Percentiles rank a stretch among this genome's conserved stretches.
phyloP scores from a whole-genome alignment of 805 yeast species.

The Metschnikowia lachancei region DNA sequence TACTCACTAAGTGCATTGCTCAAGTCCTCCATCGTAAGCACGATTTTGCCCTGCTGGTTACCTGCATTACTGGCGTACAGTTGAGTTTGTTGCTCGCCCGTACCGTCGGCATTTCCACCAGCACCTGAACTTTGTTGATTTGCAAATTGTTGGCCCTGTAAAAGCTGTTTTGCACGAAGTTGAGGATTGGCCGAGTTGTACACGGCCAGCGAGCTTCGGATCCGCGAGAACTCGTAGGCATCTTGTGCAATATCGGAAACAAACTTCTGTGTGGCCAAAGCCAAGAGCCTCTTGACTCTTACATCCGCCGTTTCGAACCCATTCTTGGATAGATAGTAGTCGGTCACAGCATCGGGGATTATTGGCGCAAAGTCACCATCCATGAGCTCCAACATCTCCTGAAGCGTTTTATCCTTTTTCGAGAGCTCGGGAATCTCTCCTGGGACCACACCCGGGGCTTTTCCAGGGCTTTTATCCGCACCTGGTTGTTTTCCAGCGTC shows the following conservation, averaged over 20 bases:
- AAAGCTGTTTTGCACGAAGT: constrained; percentile 72
- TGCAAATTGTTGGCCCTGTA: constrained; percentile 60
- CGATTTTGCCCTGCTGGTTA: constrained; percentile 69
- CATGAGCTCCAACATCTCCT: constrained; percentile 83
- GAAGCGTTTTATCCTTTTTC: constrained; percentile 75
- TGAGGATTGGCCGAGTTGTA: constrained; percentile 83
- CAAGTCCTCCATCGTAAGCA: constrained; percentile 88
- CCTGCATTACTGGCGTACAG: constrained; percentile 43
- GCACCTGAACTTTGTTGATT: constrained; percentile 36
- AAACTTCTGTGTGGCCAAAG: constrained; percentile 94
- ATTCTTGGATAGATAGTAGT: constrained; percentile 79
- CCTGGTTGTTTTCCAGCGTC: background rate
- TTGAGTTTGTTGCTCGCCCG: constrained; percentile 34
- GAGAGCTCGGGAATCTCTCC: constrained; percentile 62
- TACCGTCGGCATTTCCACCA: constrained; percentile 20
- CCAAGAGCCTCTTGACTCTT: constrained; percentile 72
- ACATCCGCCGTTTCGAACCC: constrained; percentile 81
- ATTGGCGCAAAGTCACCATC: constrained; percentile 88
- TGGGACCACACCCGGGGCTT: background rate
- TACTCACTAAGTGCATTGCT: constrained; percentile 91
- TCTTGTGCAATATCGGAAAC: constrained; percentile 92
- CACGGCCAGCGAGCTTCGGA: constrained; percentile 85
- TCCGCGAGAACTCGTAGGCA: constrained; percentile 92
- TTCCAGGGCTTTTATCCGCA: background rate
- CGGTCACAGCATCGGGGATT: constrained; percentile 95